Conservation (phyloP, 192 early-diverging fungal genomes). For the Coemansia sp. region DNA sequence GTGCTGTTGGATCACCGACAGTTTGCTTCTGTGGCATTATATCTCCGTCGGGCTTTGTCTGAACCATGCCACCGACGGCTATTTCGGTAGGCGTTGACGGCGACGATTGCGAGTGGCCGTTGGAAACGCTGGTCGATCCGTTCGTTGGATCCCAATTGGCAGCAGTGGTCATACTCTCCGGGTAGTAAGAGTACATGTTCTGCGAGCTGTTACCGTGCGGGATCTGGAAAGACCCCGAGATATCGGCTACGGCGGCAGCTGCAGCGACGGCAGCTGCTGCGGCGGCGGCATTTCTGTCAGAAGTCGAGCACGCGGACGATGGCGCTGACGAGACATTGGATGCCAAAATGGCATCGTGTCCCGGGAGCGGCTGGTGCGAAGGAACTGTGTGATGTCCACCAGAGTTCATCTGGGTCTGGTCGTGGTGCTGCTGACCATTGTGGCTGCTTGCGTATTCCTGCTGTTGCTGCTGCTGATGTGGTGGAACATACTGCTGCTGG, state of each 20-base stretch:
- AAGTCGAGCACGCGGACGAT: background rate
- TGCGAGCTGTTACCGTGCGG: slow-evolving; percentile 10
- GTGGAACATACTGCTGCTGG: slow-evolving; percentile 13
- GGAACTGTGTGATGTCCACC: slow-evolving; percentile 22
- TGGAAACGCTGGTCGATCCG: slow-evolving; percentile 15
- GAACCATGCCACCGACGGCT: background rate
- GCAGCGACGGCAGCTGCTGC: slow-evolving; percentile 31
- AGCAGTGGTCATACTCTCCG: slow-evolving; percentile 17
- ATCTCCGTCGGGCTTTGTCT: background rate
- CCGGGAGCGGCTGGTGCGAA: slow-evolving; percentile 27
- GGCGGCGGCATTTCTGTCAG: background rate
- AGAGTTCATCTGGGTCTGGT: background rate
- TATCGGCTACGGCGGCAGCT: slow-evolving; percentile 31
- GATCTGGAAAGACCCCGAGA: slow-evolving; percentile 46
- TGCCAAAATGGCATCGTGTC: slow-evolving; percentile 1
- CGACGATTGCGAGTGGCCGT: slow-evolving; percentile 37
- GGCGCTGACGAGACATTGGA: background rate
- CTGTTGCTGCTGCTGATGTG: slow-evolving; percentile 17
- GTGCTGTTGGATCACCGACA: slow-evolving; percentile 9
- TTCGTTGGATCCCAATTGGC: slow-evolving; percentile 17
- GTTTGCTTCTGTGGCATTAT: slow-evolving; percentile 1
- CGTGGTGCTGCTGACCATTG: slow-evolving; percentile 10
- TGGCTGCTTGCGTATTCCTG: background rate
- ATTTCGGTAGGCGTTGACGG: slow-evolving; percentile 31
- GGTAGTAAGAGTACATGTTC: slow-evolving; percentile 41